These are phyloP conservation scores for Malbranchea cinnamomea DNA, from an alignment of 2,329 filamentous ascomycete species.

Conservation along the genomic window DNA sequence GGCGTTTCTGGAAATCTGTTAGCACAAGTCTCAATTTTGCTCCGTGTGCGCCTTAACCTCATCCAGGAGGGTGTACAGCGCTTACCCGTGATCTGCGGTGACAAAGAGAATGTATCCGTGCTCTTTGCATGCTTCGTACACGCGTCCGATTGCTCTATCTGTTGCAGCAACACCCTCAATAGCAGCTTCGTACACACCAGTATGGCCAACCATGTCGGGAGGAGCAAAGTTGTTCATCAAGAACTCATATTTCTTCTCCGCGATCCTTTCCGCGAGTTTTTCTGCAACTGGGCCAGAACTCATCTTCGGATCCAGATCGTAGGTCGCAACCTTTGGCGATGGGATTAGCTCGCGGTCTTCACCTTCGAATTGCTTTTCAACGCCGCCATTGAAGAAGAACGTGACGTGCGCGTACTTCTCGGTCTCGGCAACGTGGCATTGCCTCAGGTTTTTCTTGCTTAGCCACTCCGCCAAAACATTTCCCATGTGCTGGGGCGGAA, in stretches of 20 bases:
- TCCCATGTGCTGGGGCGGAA: slow-evolving; percentile 87
- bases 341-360: slow-evolving; percentile 89
- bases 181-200: slow-evolving; percentile 89
- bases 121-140: slow-evolving; percentile 89
- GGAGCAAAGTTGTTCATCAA: slow-evolving; percentile 99
- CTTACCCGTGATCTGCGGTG: slow-evolving; percentile 80
- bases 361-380: slow-evolving; percentile 87
- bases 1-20: slow-evolving; percentile 57
- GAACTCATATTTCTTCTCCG: slow-evolving; percentile 77
- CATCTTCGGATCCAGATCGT: slow-evolving; percentile 93
- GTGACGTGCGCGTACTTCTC: slow-evolving; percentile 99
- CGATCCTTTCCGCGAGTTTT: slow-evolving; percentile 77
- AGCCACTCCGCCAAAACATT: slow-evolving; percentile 98
- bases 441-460: slow-evolving; percentile 72
- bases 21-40: not conserved
- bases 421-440: slow-evolving; percentile 94
- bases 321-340: slow-evolving; percentile 88
- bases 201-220: slow-evolving; percentile 98
- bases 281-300: slow-evolving; percentile 79
- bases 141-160: slow-evolving; percentile 82
- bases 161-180: slow-evolving; percentile 73
- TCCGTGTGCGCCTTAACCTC: not conserved
- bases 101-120: slow-evolving; percentile 87
- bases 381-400: slow-evolving; percentile 99
- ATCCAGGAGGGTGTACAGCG: slow-evolving; percentile 7